Conservation (phyloP, 139 green algal genomes). For the Zygnema circumcarinatum region DNA sequence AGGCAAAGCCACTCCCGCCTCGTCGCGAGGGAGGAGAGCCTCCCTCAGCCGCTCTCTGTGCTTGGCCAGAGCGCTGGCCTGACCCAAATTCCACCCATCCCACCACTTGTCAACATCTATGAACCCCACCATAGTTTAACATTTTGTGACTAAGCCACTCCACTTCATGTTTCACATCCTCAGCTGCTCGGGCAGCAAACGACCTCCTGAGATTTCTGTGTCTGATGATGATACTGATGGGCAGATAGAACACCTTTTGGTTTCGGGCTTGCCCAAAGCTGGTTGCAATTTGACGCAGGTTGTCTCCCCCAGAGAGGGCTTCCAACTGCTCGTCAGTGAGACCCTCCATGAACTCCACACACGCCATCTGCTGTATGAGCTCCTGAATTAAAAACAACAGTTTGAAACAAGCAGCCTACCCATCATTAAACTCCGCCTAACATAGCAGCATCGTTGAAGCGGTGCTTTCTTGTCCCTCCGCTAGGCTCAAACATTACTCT, state of each 20-base stretch:
- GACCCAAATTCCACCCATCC: background rate
- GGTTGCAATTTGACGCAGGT: slow-evolving; percentile 62
- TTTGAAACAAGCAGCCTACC: background rate
- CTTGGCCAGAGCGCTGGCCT: slow-evolving; percentile 21
- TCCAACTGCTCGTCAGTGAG: slow-evolving; percentile 72
- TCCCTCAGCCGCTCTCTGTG: background rate
- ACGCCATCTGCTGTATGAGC: slow-evolving; percentile 70
- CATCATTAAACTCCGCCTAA: too few species aligned
- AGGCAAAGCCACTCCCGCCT: slow-evolving; percentile 73
- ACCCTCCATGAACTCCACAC: slow-evolving; percentile 66
- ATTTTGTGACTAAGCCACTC: too few species aligned
- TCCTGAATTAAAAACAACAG: slow-evolving; percentile 58
- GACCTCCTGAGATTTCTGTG: too few species aligned
- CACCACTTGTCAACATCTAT: too few species aligned
- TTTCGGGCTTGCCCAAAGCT: slow-evolving; percentile 37
- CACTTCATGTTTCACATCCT: too few species aligned
- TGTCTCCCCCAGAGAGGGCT: slow-evolving; percentile 68
- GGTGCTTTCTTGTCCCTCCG: too few species aligned
- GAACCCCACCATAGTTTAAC: too few species aligned
- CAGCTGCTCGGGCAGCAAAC: too few species aligned
- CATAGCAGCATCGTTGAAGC: too few species aligned
- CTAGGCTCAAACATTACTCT: too few species aligned
- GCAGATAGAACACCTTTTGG: too few species aligned
- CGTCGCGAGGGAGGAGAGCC: slow-evolving; percentile 13
- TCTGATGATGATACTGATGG: too few species aligned